Conservation (phyloP, 495 filamentous ascomycete genomes). For the Chaetomium cochliodes region DNA sequence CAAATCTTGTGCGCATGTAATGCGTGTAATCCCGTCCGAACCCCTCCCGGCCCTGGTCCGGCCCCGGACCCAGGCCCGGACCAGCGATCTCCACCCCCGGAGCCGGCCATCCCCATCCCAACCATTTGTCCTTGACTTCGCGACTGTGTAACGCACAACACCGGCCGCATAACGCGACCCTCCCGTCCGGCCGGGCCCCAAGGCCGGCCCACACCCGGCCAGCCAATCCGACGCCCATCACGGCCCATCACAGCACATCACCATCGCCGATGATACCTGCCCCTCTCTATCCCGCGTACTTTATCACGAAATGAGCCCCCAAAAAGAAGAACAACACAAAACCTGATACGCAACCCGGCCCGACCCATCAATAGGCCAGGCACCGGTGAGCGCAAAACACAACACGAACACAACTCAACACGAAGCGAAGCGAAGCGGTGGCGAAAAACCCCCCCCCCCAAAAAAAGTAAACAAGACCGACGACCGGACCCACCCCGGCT, state of each 20-base stretch:
- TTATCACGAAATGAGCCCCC: no score
- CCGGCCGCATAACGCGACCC: conserved; percentile 6
- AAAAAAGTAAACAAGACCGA: no score
- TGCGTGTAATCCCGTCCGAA: background rate
- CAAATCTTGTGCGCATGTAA: background rate
- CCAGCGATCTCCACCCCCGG: background rate
- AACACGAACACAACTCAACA: no score
- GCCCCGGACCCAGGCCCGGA: background rate
- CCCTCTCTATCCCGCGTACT: no score
- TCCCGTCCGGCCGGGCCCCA: background rate
- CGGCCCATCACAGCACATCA: conserved; percentile 1
- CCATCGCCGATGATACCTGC: background rate
- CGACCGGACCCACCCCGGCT: no score
- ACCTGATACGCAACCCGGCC: no score
- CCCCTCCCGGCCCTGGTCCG: background rate
- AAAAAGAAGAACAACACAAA: no score
- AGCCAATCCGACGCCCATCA: conserved; percentile 16
- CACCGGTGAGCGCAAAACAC: no score
- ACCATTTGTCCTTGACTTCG: background rate
- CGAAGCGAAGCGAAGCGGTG: no score
- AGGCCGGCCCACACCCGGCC: background rate
- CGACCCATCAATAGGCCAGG: no score
- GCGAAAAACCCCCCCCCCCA: no score
- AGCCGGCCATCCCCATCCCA: background rate
- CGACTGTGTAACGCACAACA: background rate